Conservation (phyloP, 371 early-diverging fungal species). For the Rhizopus delemar region DNA sequence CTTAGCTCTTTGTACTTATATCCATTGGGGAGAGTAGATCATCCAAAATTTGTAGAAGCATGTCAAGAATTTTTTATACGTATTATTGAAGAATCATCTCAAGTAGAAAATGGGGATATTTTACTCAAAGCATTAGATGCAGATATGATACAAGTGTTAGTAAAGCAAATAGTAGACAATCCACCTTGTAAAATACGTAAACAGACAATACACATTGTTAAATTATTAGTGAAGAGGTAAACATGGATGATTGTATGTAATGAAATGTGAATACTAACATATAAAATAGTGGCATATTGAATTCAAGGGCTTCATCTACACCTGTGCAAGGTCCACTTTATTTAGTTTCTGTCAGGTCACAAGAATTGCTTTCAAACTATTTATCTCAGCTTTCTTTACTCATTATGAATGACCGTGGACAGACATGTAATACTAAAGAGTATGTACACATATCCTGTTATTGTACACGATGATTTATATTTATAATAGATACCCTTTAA, state of each 20-base stretch:
- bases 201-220: constrained; percentile 30
- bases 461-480: too few species aligned
- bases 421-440: constrained; percentile 21
- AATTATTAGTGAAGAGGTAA: constrained; percentile 34
- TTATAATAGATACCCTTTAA: constrained; percentile 27
- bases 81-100: constrained; percentile 44
- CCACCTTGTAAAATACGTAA: constrained; percentile 24
- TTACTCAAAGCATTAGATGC: constrained; percentile 25
- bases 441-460: constrained; percentile 8
- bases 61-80: constrained; percentile 40
- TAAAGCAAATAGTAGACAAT: constrained; percentile 22
- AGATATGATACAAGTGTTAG: constrained; percentile 26
- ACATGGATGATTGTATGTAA: neutral
- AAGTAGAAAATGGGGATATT: constrained; percentile 36
- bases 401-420: constrained; percentile 29
- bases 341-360: constrained; percentile 25
- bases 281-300: constrained; percentile 35
- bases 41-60: constrained; percentile 30
- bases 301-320: constrained; percentile 30
- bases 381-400: constrained; percentile 30
- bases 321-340: constrained; percentile 45
- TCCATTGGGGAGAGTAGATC: neutral
- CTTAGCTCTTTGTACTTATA: neutral
- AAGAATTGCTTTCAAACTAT: constrained; percentile 30
- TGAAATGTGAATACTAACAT: neutral